Base-by-base conservation (phyloP, 202 grass and related monocot genomes). In the Setaria viridis region DNA sequence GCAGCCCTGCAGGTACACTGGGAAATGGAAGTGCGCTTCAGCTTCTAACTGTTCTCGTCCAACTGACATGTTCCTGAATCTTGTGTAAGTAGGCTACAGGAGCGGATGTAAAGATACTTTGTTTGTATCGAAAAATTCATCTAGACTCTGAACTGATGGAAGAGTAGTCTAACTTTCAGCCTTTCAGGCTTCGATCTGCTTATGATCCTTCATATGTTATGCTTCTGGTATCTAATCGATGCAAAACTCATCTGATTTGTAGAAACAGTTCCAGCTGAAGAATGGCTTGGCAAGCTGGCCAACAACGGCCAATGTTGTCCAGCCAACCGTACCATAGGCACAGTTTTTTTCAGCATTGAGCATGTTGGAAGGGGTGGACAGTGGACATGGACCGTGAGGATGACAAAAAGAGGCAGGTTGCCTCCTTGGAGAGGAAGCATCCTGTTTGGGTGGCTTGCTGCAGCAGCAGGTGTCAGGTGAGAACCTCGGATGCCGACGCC, bases 331-430 rank as follows among this genome's bases (percentile, higher is more conserved):
- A 79, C 76, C 4, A 15, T 8, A 2, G 13, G 20, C 13, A 47
- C 20, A 47, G 5, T 72, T 25, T 13, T 50, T 15, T 50, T 17
- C 13, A 9, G 45, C 47, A 37, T 21, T 10, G 3, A 56, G 70
- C 48, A 9, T 7, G 15, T 67, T 30, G 47, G 53, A 43, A 30
- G 19, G 6, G 6, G 16, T 66, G 11, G 45, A 6, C 17, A 7
- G 12, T 50, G n/a, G 21, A 16, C 45, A 50, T 29, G 15, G 7
- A 43, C 80, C 51, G 50, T 71, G 79, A 70, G 53, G n/a, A 11
- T 46, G 66, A 82, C 37, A 47, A 71, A 82, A 71, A 51, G 51
- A 70, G 37, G 21, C 7, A 73, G 30, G 51, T 71, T 71, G 50
- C n/a, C 51, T 81, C 58, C 35, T 33, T 32, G 53, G 53, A 33